Base-by-base conservation (phyloP, 208 protist species). In the Acanthamoeba divionensis region DNA sequence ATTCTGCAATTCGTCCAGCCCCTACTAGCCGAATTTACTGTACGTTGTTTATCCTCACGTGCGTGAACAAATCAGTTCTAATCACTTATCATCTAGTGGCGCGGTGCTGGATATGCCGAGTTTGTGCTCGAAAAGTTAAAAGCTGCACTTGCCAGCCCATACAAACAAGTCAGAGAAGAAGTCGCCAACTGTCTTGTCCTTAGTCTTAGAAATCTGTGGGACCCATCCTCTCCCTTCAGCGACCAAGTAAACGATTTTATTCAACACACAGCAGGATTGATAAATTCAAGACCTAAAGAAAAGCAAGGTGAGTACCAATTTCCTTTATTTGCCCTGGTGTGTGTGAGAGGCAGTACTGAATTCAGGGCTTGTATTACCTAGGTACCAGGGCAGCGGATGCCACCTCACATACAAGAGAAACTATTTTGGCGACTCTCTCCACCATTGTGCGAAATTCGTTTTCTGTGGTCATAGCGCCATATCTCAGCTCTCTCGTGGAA, bases 1-100 rank as follows among this genome's bases (percentile, higher is more conserved):
- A 26, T 50, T 26, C 38, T 82, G 7, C 71, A 82, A 33, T 82
- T 82, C n/a, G 71, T 82, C 47, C 71, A 82, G 47, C 45, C 47
- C 9, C 60, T 57, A 24, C 71, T 82, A 7, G 65, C 65, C 65
- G 65, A 73, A 21, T 21, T 41, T 13, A 45, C 38, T 15, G 71
- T 82, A 57, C 36, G 71, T 82, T n/a, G 26, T 60, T 60, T 18
- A n/a, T 54, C 10, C 12, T 50, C 12, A 79, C 52, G n/a, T 79
- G 4, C 71, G 38, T 12, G 5, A 82, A 7, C 5, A 4, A 15
- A 62, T 5, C 3, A 33, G 24, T 12, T 33, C 29, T 45, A 29
- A 10, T 44, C 71, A 9, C 24, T 4, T 33, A 41, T 12, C 9
- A 8, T 13, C 0, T 45, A 73, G 65, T 73, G 65, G 65, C 21